Conservation (phyloP, 208 protist genomes). For the Blastocrithidia nonstop region DNA sequence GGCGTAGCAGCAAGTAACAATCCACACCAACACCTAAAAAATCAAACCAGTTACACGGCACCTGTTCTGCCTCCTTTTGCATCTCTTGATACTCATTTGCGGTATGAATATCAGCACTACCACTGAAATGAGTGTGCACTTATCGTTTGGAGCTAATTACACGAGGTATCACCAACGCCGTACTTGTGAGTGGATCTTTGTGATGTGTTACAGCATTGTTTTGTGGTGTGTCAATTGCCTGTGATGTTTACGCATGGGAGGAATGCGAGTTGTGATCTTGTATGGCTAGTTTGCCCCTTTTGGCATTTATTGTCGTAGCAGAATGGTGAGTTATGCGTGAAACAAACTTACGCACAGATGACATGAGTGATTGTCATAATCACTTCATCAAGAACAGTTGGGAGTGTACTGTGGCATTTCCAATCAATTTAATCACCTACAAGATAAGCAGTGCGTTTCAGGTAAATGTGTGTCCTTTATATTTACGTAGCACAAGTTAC, state of each 20-base stretch:
- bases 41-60: conserved; percentile 52
- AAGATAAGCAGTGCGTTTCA: conserved; percentile 51
- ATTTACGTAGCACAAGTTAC: conserved; percentile 38
- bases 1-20: conserved; percentile 37
- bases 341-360: conserved; percentile 13
- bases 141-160: no score
- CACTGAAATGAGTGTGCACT: no score
- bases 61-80: conserved; percentile 12
- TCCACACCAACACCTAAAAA: conserved; percentile 57
- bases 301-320: no score
- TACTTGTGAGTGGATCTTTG: no score
- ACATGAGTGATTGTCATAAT: conserved; percentile 31
- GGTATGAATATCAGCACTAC: background rate
- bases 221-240: no score
- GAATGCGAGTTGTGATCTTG: no score
- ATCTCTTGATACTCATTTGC: conserved; percentile 5
- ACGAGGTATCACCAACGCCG: background rate
- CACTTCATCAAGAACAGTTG: conserved; percentile 57
- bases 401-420: conserved; percentile 37
- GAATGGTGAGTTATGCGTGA: no score
- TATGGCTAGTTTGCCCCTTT: no score
- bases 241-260: no score
- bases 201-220: no score
- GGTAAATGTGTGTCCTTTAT: conserved; percentile 20
- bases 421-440: conserved; percentile 39